A percentile compares a stretch with the other conserved stretches of the same genome.
These are phyloP conservation scores for Candida andamanensis DNA, from an alignment of 805 yeast genomes.

Conservation along the genomic window DNA sequence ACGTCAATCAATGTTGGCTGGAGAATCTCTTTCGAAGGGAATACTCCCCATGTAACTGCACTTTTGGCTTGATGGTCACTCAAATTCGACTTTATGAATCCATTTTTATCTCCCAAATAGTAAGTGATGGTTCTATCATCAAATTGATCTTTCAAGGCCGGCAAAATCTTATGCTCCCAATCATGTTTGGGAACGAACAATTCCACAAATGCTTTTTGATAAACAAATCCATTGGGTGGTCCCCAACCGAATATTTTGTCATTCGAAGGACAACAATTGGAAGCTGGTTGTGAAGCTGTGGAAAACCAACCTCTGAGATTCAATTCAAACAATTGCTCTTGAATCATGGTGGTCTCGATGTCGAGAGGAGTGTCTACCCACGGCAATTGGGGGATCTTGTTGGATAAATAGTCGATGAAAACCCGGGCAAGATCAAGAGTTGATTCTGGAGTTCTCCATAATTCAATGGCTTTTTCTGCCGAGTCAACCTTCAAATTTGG, in stretches of 20 bases:
- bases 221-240: slow-evolving; percentile 79
- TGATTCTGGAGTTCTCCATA: slow-evolving; percentile 77
- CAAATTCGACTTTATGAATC: slow-evolving; percentile 58
- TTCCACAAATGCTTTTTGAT: slow-evolving; percentile 87
- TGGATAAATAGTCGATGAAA: slow-evolving; percentile 68
- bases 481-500: slow-evolving; percentile 74
- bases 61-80: slow-evolving; percentile 45
- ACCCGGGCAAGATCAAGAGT: slow-evolving; percentile 56
- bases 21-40: slow-evolving; percentile 82
- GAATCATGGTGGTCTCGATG: slow-evolving; percentile 88
- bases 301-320: slow-evolving; percentile 77
- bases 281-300: slow-evolving; percentile 93
- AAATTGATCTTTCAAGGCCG: slow-evolving; percentile 38
- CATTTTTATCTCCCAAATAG: slow-evolving; percentile 64
- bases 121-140: slow-evolving; percentile 56
- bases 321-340: slow-evolving; percentile 79
- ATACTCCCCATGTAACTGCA: slow-evolving; percentile 98
- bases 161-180: slow-evolving; percentile 57
- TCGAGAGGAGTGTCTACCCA: slow-evolving; percentile 87
- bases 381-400: slow-evolving; percentile 74
- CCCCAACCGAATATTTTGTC: slow-evolving; percentile 98
- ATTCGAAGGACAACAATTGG: slow-evolving; percentile 69
- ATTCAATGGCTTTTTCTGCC: slow-evolving; percentile 56
- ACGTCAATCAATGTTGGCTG: slow-evolving; percentile 91
- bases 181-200: slow-evolving; percentile 68